Percentiles rank a stretch among this genome's conserved stretches.
Evolutionary conservation across 331 rosid species (phyloP).

Genomic region (Quercus tomentella): DNA sequence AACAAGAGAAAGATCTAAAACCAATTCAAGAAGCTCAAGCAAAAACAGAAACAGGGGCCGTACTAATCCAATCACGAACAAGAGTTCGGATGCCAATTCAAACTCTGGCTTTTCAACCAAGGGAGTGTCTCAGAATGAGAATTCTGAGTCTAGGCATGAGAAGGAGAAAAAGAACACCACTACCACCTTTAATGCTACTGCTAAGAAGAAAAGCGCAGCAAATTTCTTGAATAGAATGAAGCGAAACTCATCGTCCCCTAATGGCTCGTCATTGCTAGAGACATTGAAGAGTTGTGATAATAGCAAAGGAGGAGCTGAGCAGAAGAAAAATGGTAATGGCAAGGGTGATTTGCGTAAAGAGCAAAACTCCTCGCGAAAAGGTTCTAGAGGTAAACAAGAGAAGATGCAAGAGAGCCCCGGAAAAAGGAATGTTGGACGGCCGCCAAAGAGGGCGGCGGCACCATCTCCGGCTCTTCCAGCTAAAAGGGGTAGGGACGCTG

Average conservation of each 20-base stretch:
- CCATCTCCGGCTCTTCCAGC: constrained; percentile 2
- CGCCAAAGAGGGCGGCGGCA: constrained; percentile 20
- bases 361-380: constrained; percentile 14
- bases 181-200: not conserved
- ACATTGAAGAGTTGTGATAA: constrained; percentile 5
- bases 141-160: constrained; percentile 16
- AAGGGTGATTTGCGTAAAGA: constrained; percentile 10
- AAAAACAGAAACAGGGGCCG: constrained; percentile 13
- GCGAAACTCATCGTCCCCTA: constrained; percentile 3
- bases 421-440: constrained; percentile 21
- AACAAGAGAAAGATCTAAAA: constrained; percentile 14
- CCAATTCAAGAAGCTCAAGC: constrained; percentile 11
- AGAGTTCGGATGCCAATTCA: constrained; percentile 8
- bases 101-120: constrained; percentile 3
- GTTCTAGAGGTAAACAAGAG: constrained; percentile 8
- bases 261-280: constrained; percentile 4
- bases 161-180: constrained; percentile 6
- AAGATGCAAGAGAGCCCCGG: constrained; percentile 24
- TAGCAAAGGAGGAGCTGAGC: constrained; percentile 17
- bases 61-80: not conserved
- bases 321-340: constrained; percentile 5
- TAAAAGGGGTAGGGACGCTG: constrained; percentile 18
- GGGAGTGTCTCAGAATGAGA: constrained; percentile 11
- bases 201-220: constrained; percentile 17
- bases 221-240: constrained; percentile 34